Conservation (phyloP, 768 basidiomycete genomes). For the Naematelia encephala region DNA sequence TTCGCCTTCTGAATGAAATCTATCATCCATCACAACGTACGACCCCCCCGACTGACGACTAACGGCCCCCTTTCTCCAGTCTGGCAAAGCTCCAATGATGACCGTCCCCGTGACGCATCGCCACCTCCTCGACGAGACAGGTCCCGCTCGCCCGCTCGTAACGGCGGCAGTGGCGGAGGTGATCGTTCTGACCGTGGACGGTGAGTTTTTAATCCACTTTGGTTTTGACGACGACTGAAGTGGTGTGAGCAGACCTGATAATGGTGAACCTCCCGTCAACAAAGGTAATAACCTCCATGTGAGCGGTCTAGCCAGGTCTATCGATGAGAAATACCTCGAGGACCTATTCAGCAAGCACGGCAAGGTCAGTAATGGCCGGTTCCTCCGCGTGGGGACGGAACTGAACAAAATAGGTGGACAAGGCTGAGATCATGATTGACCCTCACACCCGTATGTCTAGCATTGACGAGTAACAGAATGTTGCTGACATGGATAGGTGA, state of each 20-base stretch:
- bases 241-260: not conserved
- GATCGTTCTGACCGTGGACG: slow-evolving; percentile 73
- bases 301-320: slow-evolving; percentile 59
- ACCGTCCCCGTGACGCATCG: slow-evolving; percentile 18
- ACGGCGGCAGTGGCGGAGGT: slow-evolving; percentile 76
- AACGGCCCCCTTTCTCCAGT: slow-evolving; percentile 25
- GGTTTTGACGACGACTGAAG: not conserved
- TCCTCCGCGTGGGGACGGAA: not conserved
- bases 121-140: slow-evolving; percentile 50
- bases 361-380: slow-evolving; percentile 58
- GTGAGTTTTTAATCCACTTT: slow-evolving; percentile 18
- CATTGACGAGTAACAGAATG: not conserved
- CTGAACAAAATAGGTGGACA: slow-evolving; percentile 57
- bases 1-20: not conserved
- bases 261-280: slow-evolving; percentile 51
- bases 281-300: slow-evolving; percentile 68
- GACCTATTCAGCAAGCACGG: slow-evolving; percentile 84
- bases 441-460: slow-evolving; percentile 60
- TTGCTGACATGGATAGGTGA: slow-evolving; percentile 27
- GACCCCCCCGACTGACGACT: slow-evolving; percentile 14
- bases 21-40: not conserved
- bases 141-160: slow-evolving; percentile 63
- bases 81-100: slow-evolving; percentile 33
- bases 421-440: slow-evolving; percentile 65
- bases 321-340: slow-evolving; percentile 83